Evolutionary conservation across 2,329 filamentous ascomycete species (phyloP).

Genomic region (Colletotrichum eremochloae): DNA sequence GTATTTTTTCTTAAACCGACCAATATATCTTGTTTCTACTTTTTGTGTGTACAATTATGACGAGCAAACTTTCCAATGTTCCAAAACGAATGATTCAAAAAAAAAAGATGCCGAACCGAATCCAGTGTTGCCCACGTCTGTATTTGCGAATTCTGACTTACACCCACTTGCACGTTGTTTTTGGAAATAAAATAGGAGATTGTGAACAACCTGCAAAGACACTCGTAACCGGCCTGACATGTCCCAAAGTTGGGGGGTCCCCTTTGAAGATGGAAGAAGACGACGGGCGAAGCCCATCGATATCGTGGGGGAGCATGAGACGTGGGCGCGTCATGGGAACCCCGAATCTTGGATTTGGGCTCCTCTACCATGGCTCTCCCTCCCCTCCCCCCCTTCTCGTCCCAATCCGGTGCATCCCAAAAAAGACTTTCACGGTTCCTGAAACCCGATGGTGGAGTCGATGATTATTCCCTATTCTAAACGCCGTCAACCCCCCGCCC

Average conservation of each 20-base stretch:
- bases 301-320: neutral
- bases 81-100: constrained; percentile 22
- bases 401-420: neutral
- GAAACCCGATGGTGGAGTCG: constrained; percentile 36
- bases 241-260: neutral
- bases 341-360: neutral
- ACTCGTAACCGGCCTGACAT: neutral
- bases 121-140: too few species aligned
- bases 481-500: constrained; percentile 8
- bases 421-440: constrained; percentile 16
- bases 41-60: constrained; percentile 27
- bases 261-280: neutral
- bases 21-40: constrained; percentile 21
- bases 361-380: too few species aligned
- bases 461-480: neutral
- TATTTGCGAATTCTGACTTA: too few species aligned
- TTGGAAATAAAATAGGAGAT: too few species aligned
- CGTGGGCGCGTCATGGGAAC: neutral
- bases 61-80: constrained; percentile 8
- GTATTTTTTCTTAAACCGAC: constrained; percentile 7
- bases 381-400: neutral
- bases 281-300: neutral
- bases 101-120: neutral
- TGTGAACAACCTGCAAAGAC: neutral
- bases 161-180: neutral